Evolutionary conservation across 371 early-diverging fungal genomes (phyloP), one percentile per base, ranked within the genome.

Genomic region (Saksenaea vasiformis): DNA sequence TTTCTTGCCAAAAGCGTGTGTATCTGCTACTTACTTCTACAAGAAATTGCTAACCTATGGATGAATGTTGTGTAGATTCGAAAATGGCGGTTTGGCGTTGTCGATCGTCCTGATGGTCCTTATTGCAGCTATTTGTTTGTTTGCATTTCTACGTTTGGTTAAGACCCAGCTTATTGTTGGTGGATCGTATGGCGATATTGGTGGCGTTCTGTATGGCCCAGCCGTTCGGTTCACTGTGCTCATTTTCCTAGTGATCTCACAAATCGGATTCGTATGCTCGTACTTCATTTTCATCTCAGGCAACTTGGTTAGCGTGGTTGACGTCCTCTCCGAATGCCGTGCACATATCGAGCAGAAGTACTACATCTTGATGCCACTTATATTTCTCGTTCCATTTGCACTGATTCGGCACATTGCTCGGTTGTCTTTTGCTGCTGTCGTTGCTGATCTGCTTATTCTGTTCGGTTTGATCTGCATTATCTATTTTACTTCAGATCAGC

Each of bases 141-240:
- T 71, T 37, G 65, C 74, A 11, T 71, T 73, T 54, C 54, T 69
- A n/a, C 64, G 65, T 10, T 60, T 77, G 13, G 71, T 77, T 3
- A 58, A 68, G 38, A 65, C 71, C 1, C 77, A 87, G 53, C 58
- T 67, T 43, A 59, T 64, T 14, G 60, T 84, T 2, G 84, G 84
- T 38, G 91, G 91, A 17, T 90, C 90, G 24, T 94, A 90, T 75
- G 93, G 94, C 47, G 94, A 94, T 61, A 84, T 93, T 68, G 94
- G 90, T 0, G 74, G 82, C 55, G 64, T 76, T 1, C 74, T 91
- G 24, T 91, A 86, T 65, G 94, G 94, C 13, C 78, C 70, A 8
- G 38, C n/a, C 1, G 39, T 85, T 60, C 80, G 88, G 27, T 71
- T 78, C 59, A 61, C 82, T 17, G 89, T 92, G 0, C 69, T 89